These are phyloP conservation scores for Yamadazyma pseudoaaseri DNA, from an alignment of 1,139 yeast species.

Conservation along the genomic window DNA sequence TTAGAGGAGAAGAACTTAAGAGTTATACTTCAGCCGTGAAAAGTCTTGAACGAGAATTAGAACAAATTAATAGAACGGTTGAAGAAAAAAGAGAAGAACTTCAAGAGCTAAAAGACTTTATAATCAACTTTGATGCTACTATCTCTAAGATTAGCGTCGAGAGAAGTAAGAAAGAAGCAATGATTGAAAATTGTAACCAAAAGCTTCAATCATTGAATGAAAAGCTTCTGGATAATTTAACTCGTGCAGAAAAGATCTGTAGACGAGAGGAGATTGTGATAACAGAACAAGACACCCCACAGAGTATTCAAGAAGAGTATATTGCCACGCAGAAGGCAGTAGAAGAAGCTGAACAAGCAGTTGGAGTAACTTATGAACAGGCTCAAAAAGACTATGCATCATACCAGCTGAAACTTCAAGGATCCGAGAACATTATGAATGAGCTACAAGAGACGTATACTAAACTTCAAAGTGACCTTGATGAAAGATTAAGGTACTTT, in stretches of 20 bases:
- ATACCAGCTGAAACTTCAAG: conserved; percentile 26
- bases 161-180: conserved; percentile 9
- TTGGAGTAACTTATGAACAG: conserved; percentile 38
- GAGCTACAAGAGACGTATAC: conserved; percentile 24
- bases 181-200: conserved; percentile 13
- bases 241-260: conserved; percentile 34
- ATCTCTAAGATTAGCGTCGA: conserved; percentile 5
- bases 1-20: conserved; percentile 3
- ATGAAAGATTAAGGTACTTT: conserved; percentile 49
- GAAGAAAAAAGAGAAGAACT: conserved; percentile 2
- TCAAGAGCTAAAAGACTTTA: conserved; percentile 4
- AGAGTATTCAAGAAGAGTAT: conserved; percentile 37
- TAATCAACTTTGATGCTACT: conserved; percentile 8
- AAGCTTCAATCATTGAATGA: conserved; percentile 13
- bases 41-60: conserved; percentile 1
- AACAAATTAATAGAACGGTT: neutral
- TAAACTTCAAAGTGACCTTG: conserved; percentile 34
- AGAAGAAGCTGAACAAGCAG: conserved; percentile 33
- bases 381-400: conserved; percentile 32
- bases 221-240: conserved; percentile 12
- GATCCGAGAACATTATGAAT: conserved; percentile 23
- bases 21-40: conserved; percentile 7
- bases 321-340: conserved; percentile 31
- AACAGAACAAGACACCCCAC: conserved; percentile 31
- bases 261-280: conserved; percentile 27